A percentile compares a stretch with the other conserved stretches of the same genome.
These are phyloP conservation scores for Volvox reticuliferus DNA, from an alignment of 139 green algal species.

Conservation along the genomic window DNA sequence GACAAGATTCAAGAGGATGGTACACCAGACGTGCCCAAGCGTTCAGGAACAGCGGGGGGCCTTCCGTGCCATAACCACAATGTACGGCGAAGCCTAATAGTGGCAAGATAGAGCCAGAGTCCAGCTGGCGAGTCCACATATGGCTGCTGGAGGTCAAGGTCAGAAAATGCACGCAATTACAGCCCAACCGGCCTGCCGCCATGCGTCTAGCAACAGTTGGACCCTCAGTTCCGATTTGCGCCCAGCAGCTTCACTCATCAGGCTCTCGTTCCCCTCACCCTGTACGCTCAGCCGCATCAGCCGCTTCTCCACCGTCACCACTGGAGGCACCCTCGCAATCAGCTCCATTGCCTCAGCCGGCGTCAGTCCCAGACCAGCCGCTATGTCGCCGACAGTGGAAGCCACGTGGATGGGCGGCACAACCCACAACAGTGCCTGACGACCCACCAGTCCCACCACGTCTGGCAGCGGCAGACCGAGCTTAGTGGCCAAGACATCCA, in stretches of 20 bases:
- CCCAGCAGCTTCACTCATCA: too few relatives aligned
- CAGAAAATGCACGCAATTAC: too few relatives aligned
- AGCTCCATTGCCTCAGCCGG: slow-evolving; percentile 42
- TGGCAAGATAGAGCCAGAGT: too few relatives aligned
- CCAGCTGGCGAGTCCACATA: too few relatives aligned
- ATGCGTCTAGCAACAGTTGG: too few relatives aligned
- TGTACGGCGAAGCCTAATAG: too few relatives aligned
- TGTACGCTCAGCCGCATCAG: slow-evolving; percentile 48
- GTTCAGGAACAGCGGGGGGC: too few relatives aligned
- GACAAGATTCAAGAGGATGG: neutral
- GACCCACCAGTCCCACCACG: slow-evolving; percentile 48
- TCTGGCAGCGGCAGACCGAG: slow-evolving; percentile 32
- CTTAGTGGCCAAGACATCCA: slow-evolving; percentile 11
- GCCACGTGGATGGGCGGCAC: slow-evolving; percentile 46
- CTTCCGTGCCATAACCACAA: too few relatives aligned
- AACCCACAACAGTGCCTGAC: slow-evolving; percentile 61
- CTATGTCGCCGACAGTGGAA: slow-evolving; percentile 18
- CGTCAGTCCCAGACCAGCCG: neutral
- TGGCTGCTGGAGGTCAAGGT: too few relatives aligned
- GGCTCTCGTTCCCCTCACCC: neutral
- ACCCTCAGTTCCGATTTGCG: too few relatives aligned
- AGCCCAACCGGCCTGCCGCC: too few relatives aligned
- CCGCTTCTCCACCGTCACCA: slow-evolving; percentile 49
- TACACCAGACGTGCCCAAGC: neutral
- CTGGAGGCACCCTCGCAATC: slow-evolving; percentile 55